These are phyloP conservation scores for Boletus mariae DNA, from an alignment of 1,284 basidiomycete genomes.

Conservation along the genomic window DNA sequence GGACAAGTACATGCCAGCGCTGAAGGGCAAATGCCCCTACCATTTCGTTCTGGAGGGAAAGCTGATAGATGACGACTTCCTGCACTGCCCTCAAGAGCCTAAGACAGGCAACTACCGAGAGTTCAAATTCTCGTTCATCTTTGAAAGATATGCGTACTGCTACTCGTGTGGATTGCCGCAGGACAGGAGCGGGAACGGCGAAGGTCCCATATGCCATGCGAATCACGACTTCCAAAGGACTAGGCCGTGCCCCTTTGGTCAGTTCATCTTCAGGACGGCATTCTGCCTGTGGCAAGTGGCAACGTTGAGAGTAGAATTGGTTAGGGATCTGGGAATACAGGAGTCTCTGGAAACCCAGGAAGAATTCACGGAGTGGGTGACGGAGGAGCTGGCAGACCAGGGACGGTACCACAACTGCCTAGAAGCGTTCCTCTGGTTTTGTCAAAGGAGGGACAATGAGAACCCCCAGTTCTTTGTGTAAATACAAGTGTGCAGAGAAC, in stretches of 20 bases:
- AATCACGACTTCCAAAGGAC: not conserved
- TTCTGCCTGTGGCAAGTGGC: slow-evolving; percentile 2
- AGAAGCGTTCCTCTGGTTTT: too few relatives aligned
- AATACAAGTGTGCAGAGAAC: too few relatives aligned
- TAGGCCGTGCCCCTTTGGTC: too few relatives aligned
- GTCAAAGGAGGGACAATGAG: too few relatives aligned
- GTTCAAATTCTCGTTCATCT: slow-evolving; percentile 1
- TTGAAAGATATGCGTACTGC: slow-evolving; percentile 5
- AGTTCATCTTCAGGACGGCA: not conserved
- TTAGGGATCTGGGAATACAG: too few relatives aligned
- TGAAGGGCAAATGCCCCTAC: slow-evolving; percentile 3
- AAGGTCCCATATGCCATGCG: not conserved
- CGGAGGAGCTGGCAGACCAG: not conserved
- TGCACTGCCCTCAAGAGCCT: not conserved
- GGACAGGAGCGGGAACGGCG: not conserved
- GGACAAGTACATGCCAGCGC: not conserved
- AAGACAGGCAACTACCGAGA: not conserved
- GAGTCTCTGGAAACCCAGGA: too few relatives aligned
- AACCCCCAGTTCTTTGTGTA: too few relatives aligned
- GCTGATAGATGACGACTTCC: not conserved
- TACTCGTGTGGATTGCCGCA: not conserved
- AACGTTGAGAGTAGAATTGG: not conserved
- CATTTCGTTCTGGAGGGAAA: slow-evolving; percentile 1
- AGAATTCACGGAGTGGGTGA: slow-evolving; percentile 2
- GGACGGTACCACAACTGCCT: too few relatives aligned